Conservation (phyloP, 371 early-diverging fungal species). For the Mucor mucedo region DNA sequence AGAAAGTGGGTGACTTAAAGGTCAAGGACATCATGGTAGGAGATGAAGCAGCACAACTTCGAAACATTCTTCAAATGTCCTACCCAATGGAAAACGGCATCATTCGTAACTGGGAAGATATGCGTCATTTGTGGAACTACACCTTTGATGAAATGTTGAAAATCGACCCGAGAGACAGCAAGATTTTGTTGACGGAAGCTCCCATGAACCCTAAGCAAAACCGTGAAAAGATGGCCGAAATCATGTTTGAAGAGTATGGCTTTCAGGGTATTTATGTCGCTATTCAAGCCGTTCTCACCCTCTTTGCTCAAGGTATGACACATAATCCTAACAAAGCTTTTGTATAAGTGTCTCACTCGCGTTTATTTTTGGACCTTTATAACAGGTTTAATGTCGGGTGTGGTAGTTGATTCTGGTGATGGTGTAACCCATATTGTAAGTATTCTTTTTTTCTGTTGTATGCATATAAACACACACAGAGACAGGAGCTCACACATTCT, state of each 20-base stretch:
- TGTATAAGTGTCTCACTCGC: no score
- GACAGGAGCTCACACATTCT: background rate
- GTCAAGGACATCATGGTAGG: conserved; percentile 97
- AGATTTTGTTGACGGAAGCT: conserved; percentile 95
- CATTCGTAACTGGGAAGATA: conserved; percentile 97
- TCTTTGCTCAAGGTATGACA: conserved; percentile 92
- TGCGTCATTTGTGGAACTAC: conserved; percentile 97
- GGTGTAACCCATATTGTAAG: conserved; percentile 96
- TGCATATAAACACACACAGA: background rate
- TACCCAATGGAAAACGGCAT: conserved; percentile 99
- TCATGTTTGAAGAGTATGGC: conserved; percentile 96
- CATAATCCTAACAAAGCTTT: background rate
- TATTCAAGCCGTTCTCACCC: conserved; percentile 96
- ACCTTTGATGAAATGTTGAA: conserved; percentile 92
- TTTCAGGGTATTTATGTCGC: conserved; percentile 94
- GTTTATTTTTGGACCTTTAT: no score
- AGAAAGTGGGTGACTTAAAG: conserved; percentile 73
- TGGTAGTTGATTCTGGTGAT: conserved; percentile 97
- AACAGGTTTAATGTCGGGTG: conserved; percentile 90
- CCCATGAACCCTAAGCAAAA: conserved; percentile 94
- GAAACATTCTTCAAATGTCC: conserved; percentile 90
- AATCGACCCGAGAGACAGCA: conserved; percentile 86
- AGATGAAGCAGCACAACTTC: conserved; percentile 91
- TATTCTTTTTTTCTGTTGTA: background rate
- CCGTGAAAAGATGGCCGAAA: conserved; percentile 91